These are phyloP conservation scores for Hirschfeldia incana DNA, from an alignment of 345 rosid species.

Conservation along the genomic window DNA sequence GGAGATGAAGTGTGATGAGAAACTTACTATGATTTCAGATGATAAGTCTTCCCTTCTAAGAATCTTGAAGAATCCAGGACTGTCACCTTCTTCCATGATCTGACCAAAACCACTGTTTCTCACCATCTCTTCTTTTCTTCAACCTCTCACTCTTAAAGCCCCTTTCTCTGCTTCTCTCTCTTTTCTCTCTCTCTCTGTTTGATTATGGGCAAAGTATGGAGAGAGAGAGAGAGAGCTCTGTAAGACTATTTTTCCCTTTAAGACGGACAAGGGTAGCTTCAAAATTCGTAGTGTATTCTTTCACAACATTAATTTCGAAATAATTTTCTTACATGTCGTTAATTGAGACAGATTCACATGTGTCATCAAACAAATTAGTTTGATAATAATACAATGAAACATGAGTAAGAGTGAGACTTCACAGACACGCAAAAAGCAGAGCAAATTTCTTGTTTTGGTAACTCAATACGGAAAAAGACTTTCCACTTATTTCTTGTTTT, in stretches of 20 bases:
- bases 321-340: constrained; percentile 18
- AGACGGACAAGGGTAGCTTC: constrained; percentile 12
- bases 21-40: not conserved
- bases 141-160: not conserved
- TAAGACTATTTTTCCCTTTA: not conserved
- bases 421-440: constrained; percentile 26
- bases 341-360: constrained; percentile 14
- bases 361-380: not conserved
- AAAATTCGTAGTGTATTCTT: not conserved
- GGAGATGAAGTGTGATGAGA: not conserved
- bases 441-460: constrained; percentile 31
- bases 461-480: not conserved
- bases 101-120: constrained; percentile 3
- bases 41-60: constrained; percentile 6
- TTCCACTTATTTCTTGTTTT: not conserved
- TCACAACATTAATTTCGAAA: not conserved
- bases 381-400: constrained; percentile 15
- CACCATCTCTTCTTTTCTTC: constrained; percentile 21
- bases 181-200: not conserved
- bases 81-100: constrained; percentile 19
- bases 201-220: not conserved
- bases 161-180: not conserved
- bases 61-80: constrained; percentile 21
- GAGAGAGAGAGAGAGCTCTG: not conserved
- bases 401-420: constrained; percentile 17